phyloP scores from a whole-genome alignment of 140 eudicot genomes.

The Flaveria floridana region DNA sequence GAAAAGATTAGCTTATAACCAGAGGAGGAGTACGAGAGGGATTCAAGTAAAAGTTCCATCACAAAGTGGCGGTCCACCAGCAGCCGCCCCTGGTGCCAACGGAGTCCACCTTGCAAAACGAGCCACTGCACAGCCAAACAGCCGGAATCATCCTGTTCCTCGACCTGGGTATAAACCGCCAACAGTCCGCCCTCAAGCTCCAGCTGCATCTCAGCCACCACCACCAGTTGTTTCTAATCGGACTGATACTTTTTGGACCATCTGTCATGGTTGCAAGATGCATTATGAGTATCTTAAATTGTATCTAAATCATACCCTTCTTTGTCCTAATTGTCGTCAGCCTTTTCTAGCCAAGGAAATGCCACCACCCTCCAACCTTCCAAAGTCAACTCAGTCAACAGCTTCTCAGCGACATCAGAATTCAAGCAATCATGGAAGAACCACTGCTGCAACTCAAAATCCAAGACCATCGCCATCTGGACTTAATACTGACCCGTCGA shows the following conservation, averaged over 20 bases:
- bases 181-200: constrained; percentile 30
- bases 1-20: constrained; percentile 66
- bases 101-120: constrained; percentile 44
- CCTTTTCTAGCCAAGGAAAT: constrained; percentile 78
- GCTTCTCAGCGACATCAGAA: constrained; percentile 39
- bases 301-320: constrained; percentile 71
- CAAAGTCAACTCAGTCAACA: constrained; percentile 34
- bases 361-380: constrained; percentile 59
- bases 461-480: constrained; percentile 32
- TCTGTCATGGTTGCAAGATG: constrained; percentile 79
- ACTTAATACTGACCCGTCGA: constrained; percentile 44
- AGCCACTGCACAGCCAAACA: constrained; percentile 39
- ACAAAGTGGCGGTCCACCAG: constrained; percentile 51
- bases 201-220: constrained; percentile 30
- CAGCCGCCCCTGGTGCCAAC: constrained; percentile 58
- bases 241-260: constrained; percentile 82
- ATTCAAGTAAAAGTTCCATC: constrained; percentile 43
- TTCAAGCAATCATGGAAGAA: constrained; percentile 37
- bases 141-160: constrained; percentile 32
- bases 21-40: constrained; percentile 44
- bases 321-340: constrained; percentile 70
- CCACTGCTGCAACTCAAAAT: constrained; percentile 34
- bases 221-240: constrained; percentile 38
- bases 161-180: constrained; percentile 10
- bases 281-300: constrained; percentile 77